Percentiles rank a stretch among this genome's conserved stretches.
Conservation (phyloP, 345 rosid species). For the Brassica nigra region DNA sequence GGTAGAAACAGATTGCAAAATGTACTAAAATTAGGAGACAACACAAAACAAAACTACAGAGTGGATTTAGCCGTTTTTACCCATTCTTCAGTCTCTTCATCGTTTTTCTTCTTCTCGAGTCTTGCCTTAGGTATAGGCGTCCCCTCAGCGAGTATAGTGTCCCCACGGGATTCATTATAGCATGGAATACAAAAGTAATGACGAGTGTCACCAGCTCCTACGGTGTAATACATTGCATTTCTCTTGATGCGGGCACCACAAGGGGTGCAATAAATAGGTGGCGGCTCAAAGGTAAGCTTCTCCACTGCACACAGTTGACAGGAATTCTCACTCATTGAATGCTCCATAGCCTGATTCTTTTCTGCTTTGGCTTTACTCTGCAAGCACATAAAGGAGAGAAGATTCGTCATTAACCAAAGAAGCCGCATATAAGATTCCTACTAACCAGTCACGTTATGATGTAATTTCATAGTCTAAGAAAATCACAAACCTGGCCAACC, state of each 20-base stretch:
- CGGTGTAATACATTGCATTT: constrained; percentile 95
- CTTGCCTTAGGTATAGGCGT: constrained; percentile 67
- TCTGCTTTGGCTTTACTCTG: constrained; percentile 99
- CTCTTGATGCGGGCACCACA: constrained; percentile 99
- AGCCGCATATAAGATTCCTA: constrained; percentile 10
- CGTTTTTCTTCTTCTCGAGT: constrained; percentile 99
- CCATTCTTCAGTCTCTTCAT: constrained; percentile 99
- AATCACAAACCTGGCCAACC: constrained; percentile 91
- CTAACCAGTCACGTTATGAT: neutral
- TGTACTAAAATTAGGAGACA: neutral
- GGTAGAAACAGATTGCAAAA: constrained; percentile 15
- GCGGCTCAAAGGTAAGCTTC: constrained; percentile 99
- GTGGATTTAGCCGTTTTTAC: constrained; percentile 45
- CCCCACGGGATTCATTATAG: constrained; percentile 97
- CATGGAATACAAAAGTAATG: constrained; percentile 97
- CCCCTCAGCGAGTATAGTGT: constrained; percentile 76
- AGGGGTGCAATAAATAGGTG: constrained; percentile 95
- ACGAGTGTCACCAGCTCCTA: constrained; percentile 96
- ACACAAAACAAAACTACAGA: constrained; percentile 9
- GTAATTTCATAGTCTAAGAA: constrained; percentile 8
- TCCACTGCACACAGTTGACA: constrained; percentile 99
- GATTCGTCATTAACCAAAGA: constrained; percentile 10
- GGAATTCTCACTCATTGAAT: constrained; percentile 96
- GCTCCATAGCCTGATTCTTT: constrained; percentile 99
- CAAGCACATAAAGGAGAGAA: constrained; percentile 28